Base-by-base conservation (phyloP, 257 asterid genomes). In the Cynanchum wilfordii region DNA sequence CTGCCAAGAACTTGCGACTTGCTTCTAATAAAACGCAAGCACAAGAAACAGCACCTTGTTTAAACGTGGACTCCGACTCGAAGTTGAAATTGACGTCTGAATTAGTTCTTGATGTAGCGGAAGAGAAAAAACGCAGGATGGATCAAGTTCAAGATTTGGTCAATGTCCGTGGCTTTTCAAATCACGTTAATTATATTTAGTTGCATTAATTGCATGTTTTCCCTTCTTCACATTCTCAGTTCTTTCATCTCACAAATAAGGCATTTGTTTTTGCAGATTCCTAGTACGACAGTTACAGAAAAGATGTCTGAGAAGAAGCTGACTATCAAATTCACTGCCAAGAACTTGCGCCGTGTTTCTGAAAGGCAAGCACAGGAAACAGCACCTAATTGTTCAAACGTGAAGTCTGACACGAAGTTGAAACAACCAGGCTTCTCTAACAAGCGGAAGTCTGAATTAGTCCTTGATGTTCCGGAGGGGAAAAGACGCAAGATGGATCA, bases 401-500 rank as follows among this genome's bases (percentile, higher is more conserved):
- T 30, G 33, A 30, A 33, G 38, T 3, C 38, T 33, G 38, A 33
- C 38, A 3, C 4, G 38, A 33, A 33, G 3, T 74, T 59, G 72
- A 82, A 76, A 76, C 66, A 77, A 62, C 75, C 82, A n/a, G 57
- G 57, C 52, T 44, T 68, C 72, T 75, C 79, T 30, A 75, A 65
- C 59, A 93, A 90, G 89, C 88, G 94, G 63, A 83, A 79, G 79
- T 72, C 82, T 3, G 87, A 79, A 5, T 62, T 7, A 0, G 49
- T 73, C 40, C 73, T 81, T 12, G 86, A 82, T 63, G 76, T 67
- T 64, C 85, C 74, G 38, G 80, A 68, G 70, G 79, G 47, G 69
- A 93, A 87, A 79, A 83, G 66, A 75, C 79, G 44, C 78, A 93
- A 79, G 79, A 79, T 90, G 89, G 96, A 89, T 75, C 65, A 79